phyloP scores from a whole-genome alignment of 768 basidiomycete species.

The Chalciporus chontae region DNA sequence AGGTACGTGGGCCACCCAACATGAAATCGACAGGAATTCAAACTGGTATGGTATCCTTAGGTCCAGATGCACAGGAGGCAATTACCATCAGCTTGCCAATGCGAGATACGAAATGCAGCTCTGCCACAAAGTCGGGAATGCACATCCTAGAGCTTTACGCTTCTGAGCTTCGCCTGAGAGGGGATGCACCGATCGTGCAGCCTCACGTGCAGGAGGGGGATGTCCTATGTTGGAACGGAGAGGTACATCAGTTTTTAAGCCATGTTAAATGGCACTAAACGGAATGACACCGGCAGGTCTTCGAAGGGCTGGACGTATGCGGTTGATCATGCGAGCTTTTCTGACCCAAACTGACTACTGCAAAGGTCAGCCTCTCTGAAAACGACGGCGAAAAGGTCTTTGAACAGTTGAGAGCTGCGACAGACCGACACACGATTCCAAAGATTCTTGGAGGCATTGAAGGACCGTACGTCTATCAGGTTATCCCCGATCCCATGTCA shows the following conservation, averaged over 20 bases:
- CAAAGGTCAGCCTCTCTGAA: slow-evolving; percentile 54
- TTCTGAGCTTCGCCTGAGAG: slow-evolving; percentile 75
- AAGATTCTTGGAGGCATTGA: slow-evolving; percentile 60
- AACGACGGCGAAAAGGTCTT: slow-evolving; percentile 70
- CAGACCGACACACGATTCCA: slow-evolving; percentile 40
- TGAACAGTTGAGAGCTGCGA: slow-evolving; percentile 21
- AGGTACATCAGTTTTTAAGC: slow-evolving; percentile 41
- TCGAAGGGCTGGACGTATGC: slow-evolving; percentile 74
- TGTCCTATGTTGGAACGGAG: slow-evolving; percentile 84
- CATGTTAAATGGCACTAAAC: not conserved
- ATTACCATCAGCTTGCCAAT: slow-evolving; percentile 20
- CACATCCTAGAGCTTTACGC: slow-evolving; percentile 50
- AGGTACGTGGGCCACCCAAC: slow-evolving; percentile 35
- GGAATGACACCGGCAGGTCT: slow-evolving; percentile 42
- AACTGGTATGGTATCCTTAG: slow-evolving; percentile 32
- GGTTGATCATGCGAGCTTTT: not conserved
- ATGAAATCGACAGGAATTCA: not conserved
- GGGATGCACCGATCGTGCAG: slow-evolving; percentile 53
- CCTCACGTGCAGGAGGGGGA: slow-evolving; percentile 60
- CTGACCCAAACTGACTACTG: slow-evolving; percentile 8
- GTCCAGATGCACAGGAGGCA: slow-evolving; percentile 59
- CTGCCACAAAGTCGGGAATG: slow-evolving; percentile 20
- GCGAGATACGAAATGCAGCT: slow-evolving; percentile 4
- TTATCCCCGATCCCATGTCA: not conserved
- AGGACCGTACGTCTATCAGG: slow-evolving; percentile 64